Conservation (phyloP, 495 filamentous ascomycete genomes). For the Penicillium verhagenii region DNA sequence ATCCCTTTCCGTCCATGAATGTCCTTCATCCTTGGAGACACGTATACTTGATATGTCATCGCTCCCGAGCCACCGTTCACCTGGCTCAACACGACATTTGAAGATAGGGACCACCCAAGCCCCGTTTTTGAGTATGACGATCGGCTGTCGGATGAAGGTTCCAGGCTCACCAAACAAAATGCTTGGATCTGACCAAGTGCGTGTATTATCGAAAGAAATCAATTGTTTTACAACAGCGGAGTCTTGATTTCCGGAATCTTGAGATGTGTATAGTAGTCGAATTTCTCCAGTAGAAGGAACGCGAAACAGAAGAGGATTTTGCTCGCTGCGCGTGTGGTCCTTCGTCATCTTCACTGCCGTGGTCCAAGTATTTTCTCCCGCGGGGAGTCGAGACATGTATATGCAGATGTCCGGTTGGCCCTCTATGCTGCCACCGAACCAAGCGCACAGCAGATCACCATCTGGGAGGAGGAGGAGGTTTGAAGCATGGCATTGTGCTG, state of each 20-base stretch:
- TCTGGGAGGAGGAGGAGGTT: conserved; percentile 24
- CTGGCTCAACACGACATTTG: conserved; percentile 24
- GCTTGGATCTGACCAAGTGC: conserved; percentile 17
- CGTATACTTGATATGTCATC: conserved; percentile 25
- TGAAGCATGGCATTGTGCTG: conserved; percentile 26
- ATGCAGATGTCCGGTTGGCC: conserved; percentile 28
- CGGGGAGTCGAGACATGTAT: conserved; percentile 19
- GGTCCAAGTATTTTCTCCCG: conserved; percentile 10
- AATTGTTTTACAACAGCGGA: conserved; percentile 25
- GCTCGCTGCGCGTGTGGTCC: conserved; percentile 26
- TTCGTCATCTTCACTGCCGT: conserved; percentile 20
- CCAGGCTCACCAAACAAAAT: conserved; percentile 21
- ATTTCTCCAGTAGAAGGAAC: conserved; percentile 19
- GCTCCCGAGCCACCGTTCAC: conserved; percentile 22
- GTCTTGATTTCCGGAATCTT: conserved; percentile 25
- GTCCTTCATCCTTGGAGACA: conserved; percentile 18
- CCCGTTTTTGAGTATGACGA: conserved; percentile 15
- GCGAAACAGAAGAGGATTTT: conserved; percentile 24
- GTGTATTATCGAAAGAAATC: conserved; percentile 11
- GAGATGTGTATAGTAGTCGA: conserved; percentile 25
- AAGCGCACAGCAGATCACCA: conserved; percentile 25
- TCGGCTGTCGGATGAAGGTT: conserved; percentile 25
- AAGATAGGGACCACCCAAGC: conserved; percentile 22
- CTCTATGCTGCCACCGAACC: conserved; percentile 30
- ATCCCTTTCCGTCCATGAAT: conserved; percentile 17